phyloP scores from a whole-genome alignment of 495 filamentous ascomycete species.

The Neurospora sp. region DNA sequence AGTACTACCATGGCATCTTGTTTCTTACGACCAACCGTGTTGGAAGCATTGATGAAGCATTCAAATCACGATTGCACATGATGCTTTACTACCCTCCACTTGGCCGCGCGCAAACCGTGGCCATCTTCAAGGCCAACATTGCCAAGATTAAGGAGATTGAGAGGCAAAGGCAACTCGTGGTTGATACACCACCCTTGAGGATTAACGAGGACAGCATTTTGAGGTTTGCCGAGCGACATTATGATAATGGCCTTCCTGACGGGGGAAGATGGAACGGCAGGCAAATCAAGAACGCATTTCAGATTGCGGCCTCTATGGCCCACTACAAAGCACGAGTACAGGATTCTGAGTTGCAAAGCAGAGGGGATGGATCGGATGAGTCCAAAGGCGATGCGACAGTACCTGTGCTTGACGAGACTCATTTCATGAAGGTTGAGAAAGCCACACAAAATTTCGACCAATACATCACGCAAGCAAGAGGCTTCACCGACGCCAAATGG shows the following conservation, averaged over 20 bases:
- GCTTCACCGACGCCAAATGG: not conserved
- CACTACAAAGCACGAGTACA: not conserved
- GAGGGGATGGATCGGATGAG: conserved; percentile 14
- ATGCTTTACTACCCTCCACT: conserved; percentile 37
- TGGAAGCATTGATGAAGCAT: conserved; percentile 43
- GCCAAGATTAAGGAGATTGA: conserved; percentile 9
- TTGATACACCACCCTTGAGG: not conserved
- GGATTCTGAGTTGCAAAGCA: conserved; percentile 13
- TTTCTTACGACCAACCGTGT: conserved; percentile 50
- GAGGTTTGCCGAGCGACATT: not conserved
- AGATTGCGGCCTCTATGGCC: conserved; percentile 32
- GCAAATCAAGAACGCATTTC: conserved; percentile 37
- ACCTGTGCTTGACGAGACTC: not conserved
- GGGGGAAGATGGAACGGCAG: conserved; percentile 33
- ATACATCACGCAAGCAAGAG: not conserved
- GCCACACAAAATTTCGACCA: not conserved
- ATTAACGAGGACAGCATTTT: conserved; percentile 13
- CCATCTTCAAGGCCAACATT: conserved; percentile 28
- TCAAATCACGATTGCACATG: conserved; percentile 44
- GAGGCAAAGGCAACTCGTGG: not conserved
- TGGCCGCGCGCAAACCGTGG: conserved; percentile 15
- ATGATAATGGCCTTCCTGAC: not conserved
- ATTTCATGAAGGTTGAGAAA: not conserved
- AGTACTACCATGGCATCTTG: conserved; percentile 50
- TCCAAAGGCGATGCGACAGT: not conserved